A percentile compares a stretch with the other conserved stretches of the same genome.
Conservation (phyloP, 164 flowering plant genomes). For the Berberis thunbergii region DNA sequence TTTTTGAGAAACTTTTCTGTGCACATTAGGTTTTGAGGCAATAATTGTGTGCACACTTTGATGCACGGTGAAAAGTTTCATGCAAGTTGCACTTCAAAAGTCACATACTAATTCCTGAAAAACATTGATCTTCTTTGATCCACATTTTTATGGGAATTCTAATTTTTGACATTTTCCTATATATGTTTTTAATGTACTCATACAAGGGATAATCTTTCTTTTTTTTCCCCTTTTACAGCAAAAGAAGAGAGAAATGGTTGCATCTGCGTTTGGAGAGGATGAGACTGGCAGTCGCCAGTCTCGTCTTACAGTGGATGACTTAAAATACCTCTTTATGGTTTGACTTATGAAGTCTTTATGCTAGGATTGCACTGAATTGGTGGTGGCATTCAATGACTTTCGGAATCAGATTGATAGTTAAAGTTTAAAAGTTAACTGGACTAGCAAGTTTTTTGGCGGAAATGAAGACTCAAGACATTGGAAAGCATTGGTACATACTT, state of each 20-base stretch:
- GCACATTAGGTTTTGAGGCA: no score
- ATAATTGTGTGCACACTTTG: no score
- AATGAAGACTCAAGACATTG: not conserved
- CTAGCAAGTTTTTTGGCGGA: not conserved
- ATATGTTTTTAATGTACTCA: no score
- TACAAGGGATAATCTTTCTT: no score
- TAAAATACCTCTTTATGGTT: slow-evolving; percentile 67
- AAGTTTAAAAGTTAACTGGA: not conserved
- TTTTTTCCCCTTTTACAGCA: slow-evolving; percentile 34
- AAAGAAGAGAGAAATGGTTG: slow-evolving; percentile 63
- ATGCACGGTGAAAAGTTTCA: no score
- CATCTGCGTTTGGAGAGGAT: slow-evolving; percentile 47
- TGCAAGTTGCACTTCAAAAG: no score
- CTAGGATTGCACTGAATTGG: not conserved
- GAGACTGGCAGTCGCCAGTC: slow-evolving; percentile 55
- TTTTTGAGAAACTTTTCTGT: no score
- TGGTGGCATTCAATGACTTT: not conserved
- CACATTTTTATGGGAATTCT: no score
- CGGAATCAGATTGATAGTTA: not conserved
- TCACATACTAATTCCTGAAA: no score
- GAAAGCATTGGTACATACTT: not conserved
- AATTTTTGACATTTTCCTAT: no score
- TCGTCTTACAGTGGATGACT: slow-evolving; percentile 76
- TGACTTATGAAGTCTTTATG: slow-evolving; percentile 6
- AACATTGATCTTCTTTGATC: no score